Evolutionary conservation across 164 flowering plant species (phyloP), one percentile per base, ranked within the genome.

Genomic region (Warburgia ugandensis): DNA sequence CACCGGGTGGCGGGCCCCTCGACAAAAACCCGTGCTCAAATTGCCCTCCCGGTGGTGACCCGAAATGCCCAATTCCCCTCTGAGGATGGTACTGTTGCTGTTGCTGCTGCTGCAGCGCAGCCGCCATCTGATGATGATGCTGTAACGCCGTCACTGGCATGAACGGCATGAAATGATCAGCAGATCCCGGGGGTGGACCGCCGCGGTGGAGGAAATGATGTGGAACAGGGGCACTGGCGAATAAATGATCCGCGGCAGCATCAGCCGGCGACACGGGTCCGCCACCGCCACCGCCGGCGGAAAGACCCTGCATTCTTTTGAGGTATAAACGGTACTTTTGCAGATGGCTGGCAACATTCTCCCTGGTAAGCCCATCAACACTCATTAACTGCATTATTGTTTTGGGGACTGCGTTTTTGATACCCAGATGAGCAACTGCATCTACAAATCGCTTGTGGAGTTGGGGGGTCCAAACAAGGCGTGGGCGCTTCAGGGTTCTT

Each of bases 331-430:
- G 55, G 61, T 94, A 94, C 67, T 94, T 94, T 64, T 94, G 99
- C 51, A 94, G 58, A 45, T 94, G 99, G 68, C 97, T 94, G 10
- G 99, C 99, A 1, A 94, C 99, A 54, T 94, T 94, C 66, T 94
- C 99, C 20, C 99, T 47, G 19, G 97, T 94, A 59, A 94, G 68
- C 57, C 99, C 99, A 38, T 94, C 99, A 1, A 94, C 99, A 49
- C 85, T 94, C 99, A 94, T 94, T 53, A 94, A 61, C 90, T 89
- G 99, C 97, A 94, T 89, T 73, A 94, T 89, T 12, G 97, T 94
- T 76, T 94, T 94, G 46, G 99, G 99, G 21, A 94, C 99, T 8
- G 99, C 99, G 59, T 89, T 89, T 73, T 94, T 94, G 67, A 94
- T 94, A 50, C 97, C 99, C 49, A 94, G 53, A 54, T 94, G 99